Evolutionary conservation across 1,139 yeast genomes (phyloP).

Genomic region (Scheffersomyces segobiensis): DNA sequence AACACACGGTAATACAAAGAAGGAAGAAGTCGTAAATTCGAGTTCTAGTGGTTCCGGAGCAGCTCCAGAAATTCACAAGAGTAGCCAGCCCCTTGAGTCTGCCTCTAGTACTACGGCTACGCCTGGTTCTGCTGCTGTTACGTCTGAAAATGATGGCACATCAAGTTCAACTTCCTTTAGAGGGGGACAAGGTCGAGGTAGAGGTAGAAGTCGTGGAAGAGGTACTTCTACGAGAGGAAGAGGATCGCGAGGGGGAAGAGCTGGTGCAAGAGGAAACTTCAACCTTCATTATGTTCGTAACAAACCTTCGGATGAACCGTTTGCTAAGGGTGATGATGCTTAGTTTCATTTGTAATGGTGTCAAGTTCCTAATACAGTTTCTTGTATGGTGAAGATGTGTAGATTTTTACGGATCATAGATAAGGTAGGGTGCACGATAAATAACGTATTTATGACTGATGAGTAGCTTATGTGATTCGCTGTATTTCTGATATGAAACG

Average conservation of each 20-base stretch:
- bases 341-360: not conserved
- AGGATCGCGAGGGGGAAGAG: slow-evolving; percentile 3
- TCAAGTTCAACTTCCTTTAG: slow-evolving; percentile 10
- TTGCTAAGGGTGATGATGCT: not conserved
- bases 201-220: slow-evolving; percentile 20
- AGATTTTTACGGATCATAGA: not conserved
- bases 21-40: not conserved
- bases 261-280: slow-evolving; percentile 10
- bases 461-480: not conserved
- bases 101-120: not conserved
- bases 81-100: not conserved
- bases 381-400: not conserved
- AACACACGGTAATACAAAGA: not conserved
- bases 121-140: not conserved
- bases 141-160: not conserved
- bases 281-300: slow-evolving; percentile 31
- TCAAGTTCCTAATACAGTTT: not conserved
- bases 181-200: slow-evolving; percentile 20
- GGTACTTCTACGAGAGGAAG: slow-evolving; percentile 10
- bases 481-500: not conserved
- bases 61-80: not conserved
- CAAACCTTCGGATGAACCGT: slow-evolving; percentile 11
- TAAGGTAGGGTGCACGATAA: not conserved
- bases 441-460: not conserved
- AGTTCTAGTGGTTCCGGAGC: not conserved